Percentiles rank a stretch among this genome's conserved stretches.
Conservation (phyloP, 2,329 filamentous ascomycete species). For the Ophiostoma australiae region DNA sequence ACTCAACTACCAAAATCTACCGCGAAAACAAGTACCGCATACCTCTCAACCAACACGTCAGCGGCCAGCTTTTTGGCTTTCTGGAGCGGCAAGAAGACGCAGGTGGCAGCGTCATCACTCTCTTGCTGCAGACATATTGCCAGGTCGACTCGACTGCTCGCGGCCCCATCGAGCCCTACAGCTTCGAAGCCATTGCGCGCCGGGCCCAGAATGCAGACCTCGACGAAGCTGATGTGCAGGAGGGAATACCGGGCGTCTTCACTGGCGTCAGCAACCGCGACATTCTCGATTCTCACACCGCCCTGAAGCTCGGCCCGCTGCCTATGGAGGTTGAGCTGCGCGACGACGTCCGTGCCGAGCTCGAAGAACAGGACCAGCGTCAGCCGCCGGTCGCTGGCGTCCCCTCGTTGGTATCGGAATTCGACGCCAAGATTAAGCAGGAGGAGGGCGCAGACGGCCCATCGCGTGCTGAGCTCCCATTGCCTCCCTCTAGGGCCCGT, state of each 20-base stretch:
- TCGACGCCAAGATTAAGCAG: conserved; percentile 80
- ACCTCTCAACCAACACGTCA: conserved; percentile 80
- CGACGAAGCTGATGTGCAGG: conserved; percentile 58
- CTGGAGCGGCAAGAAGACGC: conserved; percentile 80
- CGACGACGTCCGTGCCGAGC: conserved; percentile 78
- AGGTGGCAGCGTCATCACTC: conserved; percentile 72
- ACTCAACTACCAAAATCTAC: conserved; percentile 74
- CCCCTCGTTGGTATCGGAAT: conserved; percentile 75
- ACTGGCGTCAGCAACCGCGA: conserved; percentile 59
- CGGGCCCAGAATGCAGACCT: conserved; percentile 57
- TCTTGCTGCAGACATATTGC: conserved; percentile 61
- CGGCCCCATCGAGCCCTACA: conserved; percentile 60
- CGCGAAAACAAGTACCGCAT: conserved; percentile 82
- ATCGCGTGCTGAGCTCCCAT: conserved; percentile 70
- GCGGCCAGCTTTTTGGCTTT: conserved; percentile 77
- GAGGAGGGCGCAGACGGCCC: conserved; percentile 85
- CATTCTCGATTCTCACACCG: conserved; percentile 50
- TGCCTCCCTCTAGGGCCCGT: conserved; percentile 79
- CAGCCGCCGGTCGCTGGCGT: conserved; percentile 67
- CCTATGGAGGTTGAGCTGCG: conserved; percentile 79
- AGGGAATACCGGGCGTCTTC: conserved; percentile 60
- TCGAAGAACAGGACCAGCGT: conserved; percentile 78
- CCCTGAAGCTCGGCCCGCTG: conserved; percentile 71
- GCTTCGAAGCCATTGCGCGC: conserved; percentile 56
- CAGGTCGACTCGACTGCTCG: conserved; percentile 54